phyloP scores from a whole-genome alignment of 495 filamentous ascomycete genomes.

The Penicillium tannophilum region DNA sequence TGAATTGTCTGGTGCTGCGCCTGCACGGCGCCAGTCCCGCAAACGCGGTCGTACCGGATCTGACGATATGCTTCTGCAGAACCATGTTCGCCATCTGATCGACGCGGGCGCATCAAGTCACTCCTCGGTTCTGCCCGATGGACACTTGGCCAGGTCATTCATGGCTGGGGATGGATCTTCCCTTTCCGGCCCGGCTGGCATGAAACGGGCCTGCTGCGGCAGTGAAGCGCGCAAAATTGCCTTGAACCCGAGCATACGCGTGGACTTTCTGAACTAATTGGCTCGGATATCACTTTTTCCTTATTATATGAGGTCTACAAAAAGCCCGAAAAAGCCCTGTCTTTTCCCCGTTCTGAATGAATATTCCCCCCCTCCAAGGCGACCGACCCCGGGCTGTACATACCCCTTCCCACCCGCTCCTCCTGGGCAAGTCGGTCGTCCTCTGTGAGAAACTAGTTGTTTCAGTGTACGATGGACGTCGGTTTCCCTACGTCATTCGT shows the following conservation, averaged over 20 bases:
- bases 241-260: conserved; percentile 40
- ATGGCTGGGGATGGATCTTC: conserved; percentile 22
- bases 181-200: conserved; percentile 44
- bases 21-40: conserved; percentile 39
- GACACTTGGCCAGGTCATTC: conserved; percentile 43
- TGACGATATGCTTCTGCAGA: conserved; percentile 67
- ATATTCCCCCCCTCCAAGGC: not conserved
- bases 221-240: conserved; percentile 47
- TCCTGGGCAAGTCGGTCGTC: conserved; percentile 20
- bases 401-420: conserved; percentile 8
- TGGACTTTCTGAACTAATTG: conserved; percentile 38
- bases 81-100: conserved; percentile 67
- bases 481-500: conserved; percentile 21
- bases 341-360: conserved; percentile 5
- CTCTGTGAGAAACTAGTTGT: conserved; percentile 10
- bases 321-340: conserved; percentile 16
- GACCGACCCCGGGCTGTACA: conserved; percentile 9
- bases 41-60: conserved; percentile 75
- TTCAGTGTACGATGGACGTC: conserved; percentile 42
- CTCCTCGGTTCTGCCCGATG: conserved; percentile 41
- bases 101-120: conserved; percentile 33
- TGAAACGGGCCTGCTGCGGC: conserved; percentile 52
- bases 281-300: conserved; percentile 21
- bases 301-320: conserved; percentile 23
- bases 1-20: conserved; percentile 55